Evolutionary conservation across 2,329 filamentous ascomycete genomes (phyloP).

Genomic region (Aspergillus neotritici): DNA sequence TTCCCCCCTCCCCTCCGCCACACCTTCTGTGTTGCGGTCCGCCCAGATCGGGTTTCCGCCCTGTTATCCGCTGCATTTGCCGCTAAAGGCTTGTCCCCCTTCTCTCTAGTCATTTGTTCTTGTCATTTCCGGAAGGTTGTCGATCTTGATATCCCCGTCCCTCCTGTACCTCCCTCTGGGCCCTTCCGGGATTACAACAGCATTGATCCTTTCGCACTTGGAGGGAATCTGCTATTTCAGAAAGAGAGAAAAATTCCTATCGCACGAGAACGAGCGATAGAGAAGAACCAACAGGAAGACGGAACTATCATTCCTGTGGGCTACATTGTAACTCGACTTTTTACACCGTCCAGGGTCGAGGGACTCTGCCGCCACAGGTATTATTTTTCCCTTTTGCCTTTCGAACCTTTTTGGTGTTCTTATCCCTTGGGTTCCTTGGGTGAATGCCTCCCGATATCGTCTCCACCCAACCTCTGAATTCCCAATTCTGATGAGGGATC

Average conservation of each 20-base stretch:
- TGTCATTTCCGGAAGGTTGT: constrained; percentile 10
- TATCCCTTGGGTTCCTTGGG: constrained; percentile 13
- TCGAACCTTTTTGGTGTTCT: constrained; percentile 5
- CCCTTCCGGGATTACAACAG: constrained; percentile 10
- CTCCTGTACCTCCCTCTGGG: constrained; percentile 5
- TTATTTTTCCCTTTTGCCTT: too few relatives aligned
- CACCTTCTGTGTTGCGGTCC: constrained; percentile 1
- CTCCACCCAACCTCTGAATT: constrained; percentile 13
- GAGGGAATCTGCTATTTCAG: too few relatives aligned
- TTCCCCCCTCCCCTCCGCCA: constrained; percentile 8
- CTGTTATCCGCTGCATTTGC: not conserved
- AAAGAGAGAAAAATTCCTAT: too few relatives aligned
- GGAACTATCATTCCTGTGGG: too few relatives aligned
- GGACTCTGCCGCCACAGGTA: too few relatives aligned
- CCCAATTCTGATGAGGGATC: constrained; percentile 19
- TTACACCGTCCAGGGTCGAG: too few relatives aligned
- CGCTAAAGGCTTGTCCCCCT: constrained; percentile 3
- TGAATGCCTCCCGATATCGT: constrained; percentile 12
- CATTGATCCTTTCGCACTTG: constrained; percentile 1
- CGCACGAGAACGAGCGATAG: too few relatives aligned
- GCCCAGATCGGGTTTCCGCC: not conserved
- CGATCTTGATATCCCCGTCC: constrained; percentile 17
- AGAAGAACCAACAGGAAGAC: too few relatives aligned
- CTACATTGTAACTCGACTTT: too few relatives aligned
- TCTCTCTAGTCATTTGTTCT: constrained; percentile 8